Evolutionary conservation across 73 alveolate genomes (phyloP).

Genomic region (Diophrys appendiculata): DNA sequence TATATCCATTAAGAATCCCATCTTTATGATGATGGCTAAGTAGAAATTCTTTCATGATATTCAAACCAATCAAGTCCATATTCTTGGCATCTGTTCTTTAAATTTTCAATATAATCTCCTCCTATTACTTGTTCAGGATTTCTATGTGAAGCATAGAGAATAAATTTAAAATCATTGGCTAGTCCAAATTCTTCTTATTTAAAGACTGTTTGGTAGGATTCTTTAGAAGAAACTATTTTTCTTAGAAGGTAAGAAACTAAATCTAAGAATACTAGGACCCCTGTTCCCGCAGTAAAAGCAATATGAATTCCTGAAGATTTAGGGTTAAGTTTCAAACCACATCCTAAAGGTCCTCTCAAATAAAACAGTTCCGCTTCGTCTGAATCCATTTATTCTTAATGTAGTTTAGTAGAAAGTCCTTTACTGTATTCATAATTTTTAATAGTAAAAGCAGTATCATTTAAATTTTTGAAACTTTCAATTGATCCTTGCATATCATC

Average conservation of each 20-base stretch:
- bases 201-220: not conserved
- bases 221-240: not conserved
- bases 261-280: constrained; percentile 34
- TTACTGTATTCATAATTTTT: too few species aligned
- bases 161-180: constrained; percentile 7
- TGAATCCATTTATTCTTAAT: too few species aligned
- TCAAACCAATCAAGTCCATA: too few species aligned
- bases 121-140: too few species aligned
- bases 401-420: too few species aligned
- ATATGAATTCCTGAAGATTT: constrained; percentile 17
- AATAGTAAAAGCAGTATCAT: too few species aligned
- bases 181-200: constrained; percentile 5
- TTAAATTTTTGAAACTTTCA: too few species aligned
- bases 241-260: constrained; percentile 35
- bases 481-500: too few species aligned
- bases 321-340: constrained; percentile 16
- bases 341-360: constrained; percentile 38
- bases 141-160: too few species aligned
- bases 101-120: too few species aligned
- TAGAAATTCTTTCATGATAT: too few species aligned
- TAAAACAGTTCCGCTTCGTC: not conserved
- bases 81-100: not conserved
- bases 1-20: not conserved
- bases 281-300: constrained; percentile 39
- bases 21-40: not conserved